These are phyloP conservation scores for Fusarium solani-melongenae DNA, from an alignment of 2,329 filamentous ascomycete genomes.

Conservation along the genomic window DNA sequence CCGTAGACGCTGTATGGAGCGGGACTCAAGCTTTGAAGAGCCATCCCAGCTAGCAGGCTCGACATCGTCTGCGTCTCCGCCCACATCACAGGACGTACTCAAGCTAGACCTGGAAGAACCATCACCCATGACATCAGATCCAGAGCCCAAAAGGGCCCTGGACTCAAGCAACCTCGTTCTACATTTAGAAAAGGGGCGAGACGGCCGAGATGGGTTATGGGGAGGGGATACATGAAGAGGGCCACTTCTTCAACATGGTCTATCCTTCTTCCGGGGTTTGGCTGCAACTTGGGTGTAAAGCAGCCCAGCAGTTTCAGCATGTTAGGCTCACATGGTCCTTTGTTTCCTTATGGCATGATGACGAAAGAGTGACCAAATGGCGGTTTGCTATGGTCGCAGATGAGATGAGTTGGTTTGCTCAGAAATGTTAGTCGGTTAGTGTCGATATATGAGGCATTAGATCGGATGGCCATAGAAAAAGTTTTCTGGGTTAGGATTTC, in stretches of 20 bases:
- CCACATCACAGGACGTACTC: background rate
- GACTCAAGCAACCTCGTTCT: background rate
- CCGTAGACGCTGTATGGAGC: background rate
- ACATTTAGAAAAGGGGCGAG: background rate
- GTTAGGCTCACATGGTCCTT: background rate
- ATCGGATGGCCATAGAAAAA: background rate
- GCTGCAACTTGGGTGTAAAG: too few species aligned
- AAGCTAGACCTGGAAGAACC: background rate
- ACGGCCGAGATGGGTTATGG: background rate
- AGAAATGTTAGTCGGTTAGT: too few species aligned
- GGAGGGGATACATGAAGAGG: background rate
- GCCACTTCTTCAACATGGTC: background rate
- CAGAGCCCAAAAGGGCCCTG: background rate
- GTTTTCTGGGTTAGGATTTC: background rate
- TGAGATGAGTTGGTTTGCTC: too few species aligned
- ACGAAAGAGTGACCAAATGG: too few species aligned
- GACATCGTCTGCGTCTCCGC: background rate
- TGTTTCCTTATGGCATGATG: background rate
- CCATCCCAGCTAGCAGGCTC: background rate
- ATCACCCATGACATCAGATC: background rate
- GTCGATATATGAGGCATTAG: background rate
- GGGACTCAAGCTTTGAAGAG: background rate
- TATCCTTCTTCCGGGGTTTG: background rate
- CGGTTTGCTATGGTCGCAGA: too few species aligned
- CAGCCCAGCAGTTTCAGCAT: background rate